Percentiles rank a stretch among this genome's conserved stretches.
These are phyloP conservation scores for Chrysoporthe austroafricana DNA, from an alignment of 2,329 filamentous ascomycete species.

Conservation along the genomic window DNA sequence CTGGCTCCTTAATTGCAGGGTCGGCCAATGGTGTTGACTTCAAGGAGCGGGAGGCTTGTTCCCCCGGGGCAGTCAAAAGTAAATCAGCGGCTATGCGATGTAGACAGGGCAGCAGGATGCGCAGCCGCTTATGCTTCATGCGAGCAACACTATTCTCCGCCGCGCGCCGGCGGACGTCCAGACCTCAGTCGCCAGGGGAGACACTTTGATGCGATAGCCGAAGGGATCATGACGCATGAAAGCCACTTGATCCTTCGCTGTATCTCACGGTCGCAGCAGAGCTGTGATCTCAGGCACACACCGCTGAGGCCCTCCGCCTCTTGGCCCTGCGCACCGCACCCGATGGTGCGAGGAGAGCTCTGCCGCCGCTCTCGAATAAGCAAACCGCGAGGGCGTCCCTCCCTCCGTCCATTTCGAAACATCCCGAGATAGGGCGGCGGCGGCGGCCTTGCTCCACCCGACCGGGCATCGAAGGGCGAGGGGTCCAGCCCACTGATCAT, in stretches of 20 bases:
- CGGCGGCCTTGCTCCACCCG: background rate
- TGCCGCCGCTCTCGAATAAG: background rate
- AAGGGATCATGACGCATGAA: background rate
- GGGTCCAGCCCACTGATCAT: slow-evolving; percentile 3
- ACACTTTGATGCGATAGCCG: background rate
- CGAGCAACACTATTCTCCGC: slow-evolving; percentile 14
- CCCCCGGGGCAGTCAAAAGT: slow-evolving; percentile 8
- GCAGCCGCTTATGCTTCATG: slow-evolving; percentile 14
- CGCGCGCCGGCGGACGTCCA: background rate
- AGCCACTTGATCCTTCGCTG: slow-evolving; percentile 2
- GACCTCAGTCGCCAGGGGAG: background rate
- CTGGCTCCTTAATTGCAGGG: slow-evolving; percentile 14
- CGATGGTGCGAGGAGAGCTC: background rate
- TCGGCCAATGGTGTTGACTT: slow-evolving; percentile 14
- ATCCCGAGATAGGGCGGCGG: no score
- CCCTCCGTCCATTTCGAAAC: background rate
- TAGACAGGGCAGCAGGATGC: slow-evolving; percentile 9
- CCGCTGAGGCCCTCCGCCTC: background rate
- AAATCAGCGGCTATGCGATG: slow-evolving; percentile 16
- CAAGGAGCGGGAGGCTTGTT: slow-evolving; percentile 8
- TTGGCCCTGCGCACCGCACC: background rate
- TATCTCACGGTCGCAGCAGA: background rate
- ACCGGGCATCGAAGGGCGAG: background rate
- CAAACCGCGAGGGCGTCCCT: background rate
- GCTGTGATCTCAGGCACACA: background rate